These are phyloP conservation scores for Penicillium sp. DNA, from an alignment of 2,329 filamentous ascomycete genomes.

Conservation along the genomic window DNA sequence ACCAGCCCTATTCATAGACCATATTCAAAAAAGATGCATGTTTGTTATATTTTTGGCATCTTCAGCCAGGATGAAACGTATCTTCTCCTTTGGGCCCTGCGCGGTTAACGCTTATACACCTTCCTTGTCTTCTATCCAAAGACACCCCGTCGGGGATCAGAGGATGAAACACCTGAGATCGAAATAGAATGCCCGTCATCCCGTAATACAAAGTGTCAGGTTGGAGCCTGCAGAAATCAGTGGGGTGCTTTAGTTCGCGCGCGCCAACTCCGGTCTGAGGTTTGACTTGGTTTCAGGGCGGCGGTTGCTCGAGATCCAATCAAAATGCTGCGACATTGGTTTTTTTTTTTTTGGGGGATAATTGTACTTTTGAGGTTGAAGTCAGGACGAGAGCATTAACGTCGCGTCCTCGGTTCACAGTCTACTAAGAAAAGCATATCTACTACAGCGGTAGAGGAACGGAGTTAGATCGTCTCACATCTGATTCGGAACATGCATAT, in stretches of 20 bases:
- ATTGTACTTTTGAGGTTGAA: neutral
- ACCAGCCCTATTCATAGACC: neutral
- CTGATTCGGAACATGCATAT: constrained; percentile 18
- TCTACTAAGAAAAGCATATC: neutral
- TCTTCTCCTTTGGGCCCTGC: constrained; percentile 10
- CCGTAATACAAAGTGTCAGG: neutral
- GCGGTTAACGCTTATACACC: constrained; percentile 7
- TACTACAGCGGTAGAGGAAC: neutral
- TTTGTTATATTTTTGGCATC: constrained; percentile 11
- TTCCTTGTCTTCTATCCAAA: constrained; percentile 15
- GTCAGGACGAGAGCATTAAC: neutral
- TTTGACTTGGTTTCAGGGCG: constrained; percentile 13
- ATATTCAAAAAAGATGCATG: constrained; percentile 8
- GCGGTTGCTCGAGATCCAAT: constrained; percentile 18
- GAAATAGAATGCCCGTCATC: constrained; percentile 10
- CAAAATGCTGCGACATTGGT: neutral
- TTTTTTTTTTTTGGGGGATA: neutral
- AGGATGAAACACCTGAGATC: constrained; percentile 18
- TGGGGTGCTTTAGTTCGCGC: constrained; percentile 23
- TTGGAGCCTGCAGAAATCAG: neutral
- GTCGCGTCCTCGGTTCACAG: neutral
- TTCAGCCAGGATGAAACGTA: constrained; percentile 17
- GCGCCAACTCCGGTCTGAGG: constrained; percentile 16
- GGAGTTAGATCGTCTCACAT: constrained; percentile 4
- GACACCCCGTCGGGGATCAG: neutral